phyloP scores from a whole-genome alignment of 2,329 filamentous ascomycete species.

The Sporothrix pallida region DNA sequence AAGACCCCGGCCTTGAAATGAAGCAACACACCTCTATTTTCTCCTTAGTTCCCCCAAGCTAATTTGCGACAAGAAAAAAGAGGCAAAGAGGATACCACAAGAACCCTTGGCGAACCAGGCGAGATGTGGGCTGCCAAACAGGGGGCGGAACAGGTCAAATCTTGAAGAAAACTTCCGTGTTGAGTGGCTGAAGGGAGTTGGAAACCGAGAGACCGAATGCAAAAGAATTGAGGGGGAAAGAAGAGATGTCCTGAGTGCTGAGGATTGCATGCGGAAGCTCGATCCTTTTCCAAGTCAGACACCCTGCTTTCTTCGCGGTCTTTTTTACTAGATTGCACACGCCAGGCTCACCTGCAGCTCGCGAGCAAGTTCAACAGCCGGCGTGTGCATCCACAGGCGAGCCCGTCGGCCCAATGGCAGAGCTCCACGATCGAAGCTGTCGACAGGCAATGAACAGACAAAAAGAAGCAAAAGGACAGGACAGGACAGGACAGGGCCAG shows the following conservation, averaged over 20 bases:
- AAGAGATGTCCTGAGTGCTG: neutral
- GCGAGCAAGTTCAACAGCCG: constrained; percentile 11
- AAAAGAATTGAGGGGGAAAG: constrained; percentile 14
- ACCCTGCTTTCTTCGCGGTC: neutral
- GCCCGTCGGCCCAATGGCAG: constrained; percentile 33
- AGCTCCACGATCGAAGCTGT: constrained; percentile 34
- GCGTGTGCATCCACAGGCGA: constrained; percentile 20
- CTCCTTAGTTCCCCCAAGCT: constrained; percentile 16
- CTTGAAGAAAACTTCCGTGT: neutral
- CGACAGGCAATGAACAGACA: too few relatives aligned
- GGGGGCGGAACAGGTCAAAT: neutral
- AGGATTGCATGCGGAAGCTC: neutral
- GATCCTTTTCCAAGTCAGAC: neutral
- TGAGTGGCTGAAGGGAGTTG: neutral
- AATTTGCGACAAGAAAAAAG: constrained; percentile 30
- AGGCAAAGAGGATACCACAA: too few relatives aligned
- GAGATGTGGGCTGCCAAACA: constrained; percentile 20
- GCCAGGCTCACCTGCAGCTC: constrained; percentile 8
- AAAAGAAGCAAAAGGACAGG: neutral
- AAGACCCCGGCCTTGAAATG: constrained; percentile 30
- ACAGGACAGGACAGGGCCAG: neutral
- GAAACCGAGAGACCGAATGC: neutral
- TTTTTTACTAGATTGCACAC: neutral
- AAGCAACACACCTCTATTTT: constrained; percentile 30
- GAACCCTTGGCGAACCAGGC: constrained; percentile 28